Evolutionary conservation across 495 filamentous ascomycete species (phyloP), one percentile per base, ranked within the genome.

Genomic region (Delitschia confertaspora): DNA sequence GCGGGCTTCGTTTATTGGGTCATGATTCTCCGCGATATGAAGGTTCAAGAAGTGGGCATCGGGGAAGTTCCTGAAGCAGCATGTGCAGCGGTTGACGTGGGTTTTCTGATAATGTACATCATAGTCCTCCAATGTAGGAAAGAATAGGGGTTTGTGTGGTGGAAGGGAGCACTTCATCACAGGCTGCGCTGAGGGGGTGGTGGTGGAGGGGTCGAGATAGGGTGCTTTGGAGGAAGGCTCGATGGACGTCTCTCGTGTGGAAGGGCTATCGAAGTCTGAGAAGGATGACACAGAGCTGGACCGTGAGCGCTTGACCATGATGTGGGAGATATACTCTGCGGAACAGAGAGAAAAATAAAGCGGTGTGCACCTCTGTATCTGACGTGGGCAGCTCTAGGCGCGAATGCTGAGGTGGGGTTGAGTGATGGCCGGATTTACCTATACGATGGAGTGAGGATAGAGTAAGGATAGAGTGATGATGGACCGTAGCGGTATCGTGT

Each of bases 1-100:
- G 45, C 68, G 74, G n/a, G 82, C 74, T 25, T 74, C 78, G 26
- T 67, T 69, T 33, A 96, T 68, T 1, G 83, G 70, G 66, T 98
- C 88, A 66, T 98, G 91, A 46, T 83, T 85, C 62, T 98, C 91
- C 49, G 83, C 76, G 47, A 95, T 93, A 62, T 98, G 91, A 2
- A 98, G 57, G 50, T 73, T 69, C 42, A 98, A 65, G 38, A 91
- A 80, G 44, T 74, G 73, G 4, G 54, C 50, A 7, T 61, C 53
- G 7, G 66, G 66, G 37, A 72, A 65, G 46, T 73, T 73, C 65
- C 75, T 87, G 36, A 72, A 67, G 60, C 85, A 95, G 48, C 86
- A 80, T 3, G 74, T 64, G 52, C 91, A 98, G 17, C 91, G 76
- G 61, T 98, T 88, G 27, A 74, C 76, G 61, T 98, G 91, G 0